Evolutionary conservation across 495 filamentous ascomycete species (phyloP), one percentile per base, ranked within the genome.

Genomic region (Penicillium verhagenii): DNA sequence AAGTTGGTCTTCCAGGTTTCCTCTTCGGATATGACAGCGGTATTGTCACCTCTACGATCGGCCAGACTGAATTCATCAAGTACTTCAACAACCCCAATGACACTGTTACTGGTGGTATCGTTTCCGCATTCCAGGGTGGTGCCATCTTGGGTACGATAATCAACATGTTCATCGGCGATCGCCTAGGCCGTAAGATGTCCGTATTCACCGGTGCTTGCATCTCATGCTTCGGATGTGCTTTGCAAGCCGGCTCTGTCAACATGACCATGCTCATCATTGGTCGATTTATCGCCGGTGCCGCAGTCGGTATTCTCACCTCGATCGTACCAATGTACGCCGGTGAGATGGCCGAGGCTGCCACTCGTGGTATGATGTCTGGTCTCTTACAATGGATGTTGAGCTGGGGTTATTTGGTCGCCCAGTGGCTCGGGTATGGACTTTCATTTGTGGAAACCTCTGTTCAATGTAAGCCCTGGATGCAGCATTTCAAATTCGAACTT

Each of bases 351-450:
- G 61, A 59, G 19, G 47, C 63, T n/a, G 55, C 48, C 0, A 62
- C 62, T 29, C 61, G 66, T 8, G 65, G 64, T 1, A 50, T 62
- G 25, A 23, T 65, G 9, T 60, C 60, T 24, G 59, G 72, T 18
- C 50, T 71, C 56, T 60, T 70, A 26, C 63, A 72, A 47, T 71
- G 75, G 73, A 81, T 79, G 62, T 64, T 79, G 14, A 72, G 74
- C 14, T 59, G 75, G 14, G 79, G 77, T 4, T 69, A 72, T 42
- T 64, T 80, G 28, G 74, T 77, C 4, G 79, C 79, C 60, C 63
- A 68, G 74, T 79, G 80, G 79, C 67, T 77, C 7, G 77, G 78
- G 23, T 82, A 80, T 61, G 79, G 76, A 0, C 80, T 75, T 31
- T 79, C 77, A 4, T 64, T 76, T 0, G 72, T 72, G 61, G 71